Percentiles rank a stretch among this genome's conserved stretches.
Evolutionary conservation across 2,329 filamentous ascomycete species (phyloP).

Genomic region (Ilyonectria mors-panacis): DNA sequence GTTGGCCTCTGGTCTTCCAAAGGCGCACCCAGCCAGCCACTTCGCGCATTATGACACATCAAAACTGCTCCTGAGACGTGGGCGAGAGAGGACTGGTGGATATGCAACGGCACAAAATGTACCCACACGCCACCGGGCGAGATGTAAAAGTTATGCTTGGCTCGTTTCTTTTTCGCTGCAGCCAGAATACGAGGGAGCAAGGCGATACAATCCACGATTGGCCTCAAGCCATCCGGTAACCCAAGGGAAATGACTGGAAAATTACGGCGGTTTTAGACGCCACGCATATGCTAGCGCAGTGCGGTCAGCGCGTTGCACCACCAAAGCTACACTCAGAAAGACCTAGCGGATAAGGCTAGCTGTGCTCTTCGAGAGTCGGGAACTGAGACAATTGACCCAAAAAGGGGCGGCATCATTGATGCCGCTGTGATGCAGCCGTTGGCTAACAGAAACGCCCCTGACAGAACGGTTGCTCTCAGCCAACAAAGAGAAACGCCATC

Average conservation of each 20-base stretch:
- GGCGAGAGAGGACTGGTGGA: background rate
- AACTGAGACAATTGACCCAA: background rate
- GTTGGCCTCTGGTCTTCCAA: no score
- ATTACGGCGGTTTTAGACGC: background rate
- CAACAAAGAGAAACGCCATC: no score
- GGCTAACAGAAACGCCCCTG: no score
- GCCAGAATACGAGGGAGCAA: background rate
- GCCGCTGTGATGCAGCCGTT: no score
- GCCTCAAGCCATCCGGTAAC: background rate
- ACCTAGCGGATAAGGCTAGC: background rate
- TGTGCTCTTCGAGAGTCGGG: background rate
- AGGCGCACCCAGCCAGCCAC: no score
- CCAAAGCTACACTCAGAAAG: background rate
- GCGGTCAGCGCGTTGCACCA: background rate
- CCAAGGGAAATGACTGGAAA: constrained; percentile 8
- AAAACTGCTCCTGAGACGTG: background rate
- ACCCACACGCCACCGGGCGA: background rate
- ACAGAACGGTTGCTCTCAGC: no score
- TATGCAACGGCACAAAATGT: no score
- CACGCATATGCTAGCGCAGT: background rate
- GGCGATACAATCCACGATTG: no score
- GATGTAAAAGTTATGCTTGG: background rate
- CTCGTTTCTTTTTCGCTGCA: background rate
- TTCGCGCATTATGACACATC: no score
- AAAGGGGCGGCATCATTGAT: no score